Percentiles rank a stretch among this genome's conserved stretches.
These are phyloP conservation scores for Chlamydomonas incerta DNA, from an alignment of 139 green algal species.

Conservation along the genomic window DNA sequence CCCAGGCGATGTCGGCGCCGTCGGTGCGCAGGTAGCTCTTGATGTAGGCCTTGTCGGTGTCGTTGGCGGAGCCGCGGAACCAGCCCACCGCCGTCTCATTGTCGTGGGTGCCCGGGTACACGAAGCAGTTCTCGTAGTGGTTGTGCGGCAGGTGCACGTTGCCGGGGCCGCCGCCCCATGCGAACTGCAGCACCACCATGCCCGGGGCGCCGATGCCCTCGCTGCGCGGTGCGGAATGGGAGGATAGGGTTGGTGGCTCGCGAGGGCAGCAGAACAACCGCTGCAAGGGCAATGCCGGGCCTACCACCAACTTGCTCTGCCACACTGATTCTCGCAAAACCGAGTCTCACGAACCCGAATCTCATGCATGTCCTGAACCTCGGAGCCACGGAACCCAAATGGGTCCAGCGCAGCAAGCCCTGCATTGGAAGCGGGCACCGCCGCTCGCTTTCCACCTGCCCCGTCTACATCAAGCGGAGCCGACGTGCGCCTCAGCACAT, in stretches of 20 bases:
- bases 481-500: too few relatives aligned
- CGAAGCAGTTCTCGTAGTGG: slow-evolving; percentile 95
- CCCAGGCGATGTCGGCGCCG: slow-evolving; percentile 82
- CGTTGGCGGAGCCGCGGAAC: slow-evolving; percentile 37
- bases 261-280: too few relatives aligned
- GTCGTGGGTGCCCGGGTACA: slow-evolving; percentile 96
- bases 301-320: too few relatives aligned
- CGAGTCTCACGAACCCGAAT: too few relatives aligned
- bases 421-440: too few relatives aligned
- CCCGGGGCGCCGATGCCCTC: slow-evolving; percentile 91
- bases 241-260: background rate
- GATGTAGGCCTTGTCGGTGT: slow-evolving; percentile 74
- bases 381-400: too few relatives aligned
- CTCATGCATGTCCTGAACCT: too few relatives aligned
- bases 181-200: slow-evolving; percentile 99
- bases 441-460: too few relatives aligned
- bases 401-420: too few relatives aligned
- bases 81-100: slow-evolving; percentile 90
- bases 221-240: slow-evolving; percentile 17
- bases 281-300: too few relatives aligned
- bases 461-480: too few relatives aligned
- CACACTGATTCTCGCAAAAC: too few relatives aligned
- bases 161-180: slow-evolving; percentile 86
- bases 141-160: slow-evolving; percentile 98
- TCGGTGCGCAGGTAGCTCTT: slow-evolving; percentile 77